These are phyloP conservation scores for Mycena leptocephala DNA, from an alignment of 768 basidiomycete genomes.

Conservation along the genomic window DNA sequence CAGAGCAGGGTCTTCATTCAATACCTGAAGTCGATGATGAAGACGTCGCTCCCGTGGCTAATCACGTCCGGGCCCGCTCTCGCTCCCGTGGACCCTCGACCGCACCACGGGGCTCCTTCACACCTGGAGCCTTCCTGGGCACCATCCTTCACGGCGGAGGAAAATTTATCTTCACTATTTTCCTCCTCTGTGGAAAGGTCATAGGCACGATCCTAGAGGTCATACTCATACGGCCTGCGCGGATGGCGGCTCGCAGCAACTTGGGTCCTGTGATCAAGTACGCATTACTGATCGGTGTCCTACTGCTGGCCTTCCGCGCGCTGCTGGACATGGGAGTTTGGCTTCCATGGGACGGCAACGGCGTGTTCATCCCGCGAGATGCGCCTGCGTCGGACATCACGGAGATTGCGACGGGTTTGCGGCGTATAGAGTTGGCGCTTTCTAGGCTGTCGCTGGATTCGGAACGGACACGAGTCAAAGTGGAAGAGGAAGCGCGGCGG, in stretches of 20 bases:
- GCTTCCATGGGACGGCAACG: slow-evolving; percentile 35
- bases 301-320: slow-evolving; percentile 49
- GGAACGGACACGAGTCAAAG: slow-evolving; percentile 64
- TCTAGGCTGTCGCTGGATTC: slow-evolving; percentile 72
- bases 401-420: slow-evolving; percentile 76
- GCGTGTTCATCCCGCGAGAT: slow-evolving; percentile 68
- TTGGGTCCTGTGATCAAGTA: slow-evolving; percentile 51
- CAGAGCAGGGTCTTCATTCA: slow-evolving; percentile 71
- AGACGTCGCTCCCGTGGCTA: slow-evolving; percentile 40
- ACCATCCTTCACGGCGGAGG: slow-evolving; percentile 48
- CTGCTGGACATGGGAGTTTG: slow-evolving; percentile 47
- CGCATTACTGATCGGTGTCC: slow-evolving; percentile 56
- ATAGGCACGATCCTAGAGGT: slow-evolving; percentile 67
- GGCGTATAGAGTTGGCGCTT: slow-evolving; percentile 75
- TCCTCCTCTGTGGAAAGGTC: slow-evolving; percentile 63
- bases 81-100: slow-evolving; percentile 47
- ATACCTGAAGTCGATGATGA: slow-evolving; percentile 80
- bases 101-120: slow-evolving; percentile 30
- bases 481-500: slow-evolving; percentile 68
- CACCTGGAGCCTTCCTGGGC: slow-evolving; percentile 60
- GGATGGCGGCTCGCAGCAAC: slow-evolving; percentile 53
- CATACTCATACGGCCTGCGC: slow-evolving; percentile 64
- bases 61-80: slow-evolving; percentile 44
- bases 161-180: slow-evolving; percentile 45
- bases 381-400: slow-evolving; percentile 76